Evolutionary conservation across 495 filamentous ascomycete genomes (phyloP).

Genomic region (Hypoxylon fuscum): DNA sequence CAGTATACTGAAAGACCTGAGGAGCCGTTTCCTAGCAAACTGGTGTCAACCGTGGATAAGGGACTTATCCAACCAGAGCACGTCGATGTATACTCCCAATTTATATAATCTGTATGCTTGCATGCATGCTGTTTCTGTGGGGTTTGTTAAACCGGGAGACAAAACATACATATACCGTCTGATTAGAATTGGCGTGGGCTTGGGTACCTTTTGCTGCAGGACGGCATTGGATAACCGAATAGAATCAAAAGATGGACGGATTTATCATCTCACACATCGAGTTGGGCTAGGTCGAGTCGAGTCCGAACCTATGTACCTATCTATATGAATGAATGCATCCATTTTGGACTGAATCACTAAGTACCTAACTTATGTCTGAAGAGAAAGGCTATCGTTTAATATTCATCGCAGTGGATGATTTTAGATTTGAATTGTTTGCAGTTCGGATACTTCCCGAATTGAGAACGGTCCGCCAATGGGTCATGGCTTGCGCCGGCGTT

Average conservation of each 20-base stretch:
- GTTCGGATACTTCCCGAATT: constrained; percentile 32
- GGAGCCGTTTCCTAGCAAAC: constrained; percentile 23
- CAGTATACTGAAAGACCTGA: constrained; percentile 12
- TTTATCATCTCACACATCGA: constrained; percentile 33
- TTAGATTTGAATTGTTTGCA: constrained; percentile 29
- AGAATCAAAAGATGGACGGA: constrained; percentile 23
- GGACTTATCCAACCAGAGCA: constrained; percentile 26
- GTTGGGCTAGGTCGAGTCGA: constrained; percentile 24
- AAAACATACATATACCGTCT: constrained; percentile 26
- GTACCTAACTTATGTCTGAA: constrained; percentile 10
- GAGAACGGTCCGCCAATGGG: constrained; percentile 22
- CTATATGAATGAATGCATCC: too few relatives aligned
- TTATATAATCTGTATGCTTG: constrained; percentile 30
- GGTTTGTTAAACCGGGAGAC: constrained; percentile 30
- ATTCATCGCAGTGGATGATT: constrained; percentile 9
- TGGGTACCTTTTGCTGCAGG: constrained; percentile 21
- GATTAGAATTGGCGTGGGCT: constrained; percentile 12
- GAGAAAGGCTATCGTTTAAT: background rate
- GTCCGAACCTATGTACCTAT: constrained; percentile 13
- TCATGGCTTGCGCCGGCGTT: constrained; percentile 22
- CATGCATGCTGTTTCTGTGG: constrained; percentile 27
- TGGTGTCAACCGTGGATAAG: constrained; percentile 22
- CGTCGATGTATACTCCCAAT: constrained; percentile 27
- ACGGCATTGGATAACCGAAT: constrained; percentile 37
- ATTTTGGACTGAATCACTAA: too few relatives aligned